These are phyloP conservation scores for Leptographium galeiforme DNA, from an alignment of 2,329 filamentous ascomycete genomes.

Conservation along the genomic window DNA sequence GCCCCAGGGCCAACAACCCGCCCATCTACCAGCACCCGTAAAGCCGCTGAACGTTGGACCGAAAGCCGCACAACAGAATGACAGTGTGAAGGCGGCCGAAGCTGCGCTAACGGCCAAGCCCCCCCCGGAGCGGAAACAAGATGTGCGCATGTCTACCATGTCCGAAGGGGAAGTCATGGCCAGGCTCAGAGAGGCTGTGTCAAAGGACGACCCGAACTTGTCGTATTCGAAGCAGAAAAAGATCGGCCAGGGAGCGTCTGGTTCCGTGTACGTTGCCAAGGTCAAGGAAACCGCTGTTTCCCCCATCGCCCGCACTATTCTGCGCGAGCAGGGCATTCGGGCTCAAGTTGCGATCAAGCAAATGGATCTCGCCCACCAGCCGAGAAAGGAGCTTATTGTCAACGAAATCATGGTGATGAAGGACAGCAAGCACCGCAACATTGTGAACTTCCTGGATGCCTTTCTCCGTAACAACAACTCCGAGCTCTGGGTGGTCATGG, in stretches of 20 bases:
- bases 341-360: conserved; percentile 98
- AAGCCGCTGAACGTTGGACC: conserved; percentile 68
- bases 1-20: conserved; percentile 29
- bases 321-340: conserved; percentile 65
- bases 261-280: conserved; percentile 94
- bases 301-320: conserved; percentile 61
- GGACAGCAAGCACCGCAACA: conserved; percentile 94
- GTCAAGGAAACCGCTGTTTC: conserved; percentile 82
- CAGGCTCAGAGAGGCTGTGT: conserved; percentile 85
- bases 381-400: conserved; percentile 93
- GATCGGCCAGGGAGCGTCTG: conserved; percentile 95
- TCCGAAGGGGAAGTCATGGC: conserved; percentile 95
- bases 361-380: conserved; percentile 97
- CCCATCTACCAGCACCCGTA: conserved; percentile 48
- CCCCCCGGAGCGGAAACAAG: conserved; percentile 63
- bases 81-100: conserved; percentile 79
- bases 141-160: conserved; percentile 98
- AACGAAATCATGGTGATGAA: conserved; percentile 99
- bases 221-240: conserved; percentile 99
- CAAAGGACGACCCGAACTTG: conserved; percentile 84
- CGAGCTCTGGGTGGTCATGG: conserved; percentile 99
- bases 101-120: conserved; percentile 78
- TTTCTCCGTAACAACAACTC: conserved; percentile 90
- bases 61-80: conserved; percentile 44
- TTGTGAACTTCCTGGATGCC: conserved; percentile 96